phyloP scores from a whole-genome alignment of 2,329 filamentous ascomycete species.

The Berkeleyomyces rouxiae region DNA sequence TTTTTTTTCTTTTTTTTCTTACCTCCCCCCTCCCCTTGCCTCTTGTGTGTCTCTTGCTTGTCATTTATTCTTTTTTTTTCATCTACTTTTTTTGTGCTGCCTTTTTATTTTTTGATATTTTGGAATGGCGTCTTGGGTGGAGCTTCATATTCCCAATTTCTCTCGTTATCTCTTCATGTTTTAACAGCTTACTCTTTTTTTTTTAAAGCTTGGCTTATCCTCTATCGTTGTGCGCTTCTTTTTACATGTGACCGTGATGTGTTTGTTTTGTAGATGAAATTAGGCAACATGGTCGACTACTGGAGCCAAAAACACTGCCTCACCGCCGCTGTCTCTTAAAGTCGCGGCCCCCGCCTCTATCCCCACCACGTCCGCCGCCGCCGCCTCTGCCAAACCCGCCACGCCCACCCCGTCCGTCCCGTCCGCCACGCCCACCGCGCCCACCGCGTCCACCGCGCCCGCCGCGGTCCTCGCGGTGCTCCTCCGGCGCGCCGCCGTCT shows the following conservation, averaged over 20 bases:
- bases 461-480: background rate
- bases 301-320: background rate
- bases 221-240: background rate
- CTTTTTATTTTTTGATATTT: constrained; percentile 13
- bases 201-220: constrained; percentile 15
- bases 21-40: constrained; percentile 12
- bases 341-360: background rate
- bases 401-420: constrained; percentile 4
- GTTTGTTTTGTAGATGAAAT: background rate
- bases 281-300: background rate
- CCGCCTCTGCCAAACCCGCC: constrained; percentile 5
- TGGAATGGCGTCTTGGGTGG: constrained; percentile 15
- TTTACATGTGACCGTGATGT: background rate
- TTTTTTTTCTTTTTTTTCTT: constrained; percentile 15
- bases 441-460: constrained; percentile 4
- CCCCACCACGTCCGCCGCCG: background rate
- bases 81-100: constrained; percentile 1
- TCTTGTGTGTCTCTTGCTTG: constrained; percentile 12
- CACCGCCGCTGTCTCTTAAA: constrained; percentile 9
- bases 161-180: constrained; percentile 13
- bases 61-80: constrained; percentile 12
- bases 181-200: constrained; percentile 3
- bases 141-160: constrained; percentile 18
- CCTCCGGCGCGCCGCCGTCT: background rate
- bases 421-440: constrained; percentile 1